A percentile compares a stretch with the other conserved stretches of the same genome.
Evolutionary conservation across 352 stramenopile genomes (phyloP).

Genomic region (Phytophthora megakarya): DNA sequence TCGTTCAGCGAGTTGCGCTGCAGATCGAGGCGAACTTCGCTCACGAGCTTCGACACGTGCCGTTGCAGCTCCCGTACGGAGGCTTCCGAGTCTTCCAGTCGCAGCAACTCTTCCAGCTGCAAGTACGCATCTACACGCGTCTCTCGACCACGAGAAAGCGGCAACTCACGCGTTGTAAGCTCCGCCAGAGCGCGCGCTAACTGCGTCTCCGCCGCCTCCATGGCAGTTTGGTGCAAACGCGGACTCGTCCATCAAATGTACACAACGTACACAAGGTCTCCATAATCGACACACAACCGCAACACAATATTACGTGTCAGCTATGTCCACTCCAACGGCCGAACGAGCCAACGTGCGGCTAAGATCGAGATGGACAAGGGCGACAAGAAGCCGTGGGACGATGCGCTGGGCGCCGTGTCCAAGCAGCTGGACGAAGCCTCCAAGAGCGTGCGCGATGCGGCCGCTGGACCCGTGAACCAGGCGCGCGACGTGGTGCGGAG

Average conservation of each 20-base stretch:
- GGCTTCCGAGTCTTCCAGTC: constrained; percentile 55
- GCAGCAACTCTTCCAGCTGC: constrained; percentile 59
- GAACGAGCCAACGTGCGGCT: constrained; percentile 9
- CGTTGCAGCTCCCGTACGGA: constrained; percentile 47
- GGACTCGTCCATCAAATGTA: not conserved
- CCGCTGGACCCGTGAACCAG: constrained; percentile 46
- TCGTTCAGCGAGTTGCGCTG: constrained; percentile 25
- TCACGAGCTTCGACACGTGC: constrained; percentile 43
- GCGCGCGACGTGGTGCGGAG: constrained; percentile 45
- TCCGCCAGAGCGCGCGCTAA: constrained; percentile 39
- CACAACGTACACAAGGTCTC: not conserved
- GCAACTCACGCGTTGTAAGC: constrained; percentile 45
- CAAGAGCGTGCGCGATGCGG: constrained; percentile 51
- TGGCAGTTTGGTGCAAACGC: not conserved
- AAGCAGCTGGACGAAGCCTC: constrained; percentile 58
- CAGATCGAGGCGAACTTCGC: constrained; percentile 55
- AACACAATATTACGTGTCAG: not conserved
- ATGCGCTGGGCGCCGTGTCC: constrained; percentile 42
- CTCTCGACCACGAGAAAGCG: constrained; percentile 39
- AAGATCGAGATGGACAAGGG: constrained; percentile 40
- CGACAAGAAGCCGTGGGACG: constrained; percentile 71
- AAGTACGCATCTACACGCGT: constrained; percentile 59
- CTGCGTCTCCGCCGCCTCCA: constrained; percentile 38
- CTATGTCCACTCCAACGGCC: not conserved
- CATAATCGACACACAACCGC: not conserved